These are phyloP conservation scores for Desmodesmus armatus DNA, from an alignment of 139 green algal genomes.

Conservation along the genomic window DNA sequence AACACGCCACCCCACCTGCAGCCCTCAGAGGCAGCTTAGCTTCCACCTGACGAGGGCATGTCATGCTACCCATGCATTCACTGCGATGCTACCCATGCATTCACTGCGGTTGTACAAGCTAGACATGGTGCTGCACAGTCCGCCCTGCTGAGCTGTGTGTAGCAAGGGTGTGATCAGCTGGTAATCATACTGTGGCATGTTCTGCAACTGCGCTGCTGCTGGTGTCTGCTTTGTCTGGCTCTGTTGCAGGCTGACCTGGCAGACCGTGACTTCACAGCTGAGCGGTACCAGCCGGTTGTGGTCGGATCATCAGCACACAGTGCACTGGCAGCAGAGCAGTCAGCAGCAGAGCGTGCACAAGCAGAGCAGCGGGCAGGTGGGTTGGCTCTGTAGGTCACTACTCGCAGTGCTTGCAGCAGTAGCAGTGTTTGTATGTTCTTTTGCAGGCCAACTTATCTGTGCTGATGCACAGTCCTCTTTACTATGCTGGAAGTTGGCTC, in stretches of 20 bases:
- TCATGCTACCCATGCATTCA: not conserved
- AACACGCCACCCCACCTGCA: not conserved
- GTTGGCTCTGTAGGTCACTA: too few species aligned
- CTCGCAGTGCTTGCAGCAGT: too few species aligned
- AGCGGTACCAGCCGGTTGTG: constrained; percentile 75
- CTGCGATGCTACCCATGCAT: not conserved
- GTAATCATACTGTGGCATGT: not conserved
- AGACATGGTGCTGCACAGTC: not conserved
- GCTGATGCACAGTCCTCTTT: too few species aligned
- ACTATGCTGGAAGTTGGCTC: too few species aligned
- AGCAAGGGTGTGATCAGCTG: not conserved
- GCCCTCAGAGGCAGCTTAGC: not conserved
- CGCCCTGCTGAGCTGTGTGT: not conserved
- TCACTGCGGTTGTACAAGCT: not conserved
- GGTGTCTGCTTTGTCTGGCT: not conserved
- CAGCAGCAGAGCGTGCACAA: constrained; percentile 48
- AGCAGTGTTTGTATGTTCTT: too few species aligned
- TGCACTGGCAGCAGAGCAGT: constrained; percentile 47
- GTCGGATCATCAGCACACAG: constrained; percentile 62
- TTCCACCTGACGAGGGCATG: not conserved
- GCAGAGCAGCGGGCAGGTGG: constrained; percentile 64
- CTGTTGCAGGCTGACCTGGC: constrained; percentile 35
- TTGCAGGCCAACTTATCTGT: too few species aligned
- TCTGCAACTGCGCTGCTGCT: not conserved
- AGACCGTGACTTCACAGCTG: constrained; percentile 90